phyloP scores from a whole-genome alignment of 2,329 filamentous ascomycete genomes.

The Phialemonium atrogriseum region DNA sequence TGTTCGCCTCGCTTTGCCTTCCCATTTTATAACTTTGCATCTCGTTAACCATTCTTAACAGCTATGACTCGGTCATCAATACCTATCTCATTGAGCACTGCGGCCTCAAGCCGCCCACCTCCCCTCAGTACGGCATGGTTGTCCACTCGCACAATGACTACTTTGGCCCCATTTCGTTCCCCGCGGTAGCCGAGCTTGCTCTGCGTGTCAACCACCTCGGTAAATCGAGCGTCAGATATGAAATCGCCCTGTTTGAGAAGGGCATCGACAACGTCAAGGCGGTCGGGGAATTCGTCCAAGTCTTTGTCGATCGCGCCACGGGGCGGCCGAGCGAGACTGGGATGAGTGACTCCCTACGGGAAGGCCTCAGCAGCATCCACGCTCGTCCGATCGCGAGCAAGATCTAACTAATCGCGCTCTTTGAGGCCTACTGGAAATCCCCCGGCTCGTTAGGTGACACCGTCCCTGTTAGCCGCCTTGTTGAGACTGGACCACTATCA shows the following conservation, averaged over 20 bases:
- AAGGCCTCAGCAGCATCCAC: slow-evolving; percentile 49
- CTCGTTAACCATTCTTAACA: slow-evolving; percentile 23
- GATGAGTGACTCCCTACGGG: slow-evolving; percentile 52
- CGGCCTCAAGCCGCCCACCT: slow-evolving; percentile 60
- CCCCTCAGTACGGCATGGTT: slow-evolving; percentile 70
- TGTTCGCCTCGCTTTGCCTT: slow-evolving; percentile 48
- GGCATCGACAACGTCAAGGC: slow-evolving; percentile 68
- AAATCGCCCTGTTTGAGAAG: slow-evolving; percentile 76
- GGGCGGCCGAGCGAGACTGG: slow-evolving; percentile 58
- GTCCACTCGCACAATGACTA: slow-evolving; percentile 83
- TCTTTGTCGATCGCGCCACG: slow-evolving; percentile 72
- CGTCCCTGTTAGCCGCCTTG: too few relatives aligned
- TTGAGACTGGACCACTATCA: too few relatives aligned
- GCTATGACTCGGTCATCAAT: slow-evolving; percentile 86
- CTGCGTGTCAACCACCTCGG: slow-evolving; percentile 78
- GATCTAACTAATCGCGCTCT: slow-evolving; percentile 5
- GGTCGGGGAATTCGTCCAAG: slow-evolving; percentile 79
- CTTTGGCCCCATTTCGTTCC: slow-evolving; percentile 74
- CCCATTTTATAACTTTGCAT: too few relatives aligned
- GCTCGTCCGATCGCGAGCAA: slow-evolving; percentile 22
- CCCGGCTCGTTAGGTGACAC: too few relatives aligned
- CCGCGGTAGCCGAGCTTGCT: slow-evolving; percentile 71
- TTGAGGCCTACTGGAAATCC: too few relatives aligned
- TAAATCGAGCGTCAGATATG: slow-evolving; percentile 80
- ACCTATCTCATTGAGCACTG: slow-evolving; percentile 77